Base-by-base conservation (phyloP, 192 early-diverging fungal species). In the Phycomyces nitens region DNA sequence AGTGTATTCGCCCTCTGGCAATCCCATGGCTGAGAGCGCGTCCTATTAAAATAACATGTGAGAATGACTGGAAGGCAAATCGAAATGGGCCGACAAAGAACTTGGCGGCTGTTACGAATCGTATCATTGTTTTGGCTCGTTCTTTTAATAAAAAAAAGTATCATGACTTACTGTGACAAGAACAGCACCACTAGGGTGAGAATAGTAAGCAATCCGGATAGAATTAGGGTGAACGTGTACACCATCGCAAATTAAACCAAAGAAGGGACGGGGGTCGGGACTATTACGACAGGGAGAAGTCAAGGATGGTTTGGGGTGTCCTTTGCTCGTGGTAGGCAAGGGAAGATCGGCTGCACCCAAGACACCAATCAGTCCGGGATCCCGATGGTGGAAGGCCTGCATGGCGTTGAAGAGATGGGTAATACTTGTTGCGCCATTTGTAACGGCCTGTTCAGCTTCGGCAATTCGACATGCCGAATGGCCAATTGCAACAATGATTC, bases 351-450 rank as follows among this genome's bases (percentile, higher is more conserved):
- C 66, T 0, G 81, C 77, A 26, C 90, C 90, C n/a, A 93, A 74
- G 7, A 92, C 65, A 21, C 92, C 92, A 56, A 92, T 82, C 52
- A 90, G 73, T 47, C 90, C 92, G 5, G 92, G 92, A 66, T 94
- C 90, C 53, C 92, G 86, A 73, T 94, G 92, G 73, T 94, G 92
- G 71, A 94, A 94, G 15, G 78, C 77, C 54, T 86, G 84, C 92
- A 92, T 92, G 39, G 92, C 92, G 62, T 94, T 94, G 75, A 92
- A 94, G 52, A 94, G 71, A 65, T 94, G 92, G 0, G 92, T 92
- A 43, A 94, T 87, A 69, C 84, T 83, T 1, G 76, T 83, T 3
- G 88, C 89, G 9, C 90, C 90, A 8, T 74, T 79, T 3, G 68
- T 61, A 44, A 87, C 75, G 0, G 86, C 90, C 23, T 68, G 65